A percentile compares a stretch with the other conserved stretches of the same genome.
Conservation (phyloP, 2,329 filamentous ascomycete genomes). For the Ophiostoma tasmaniense region DNA sequence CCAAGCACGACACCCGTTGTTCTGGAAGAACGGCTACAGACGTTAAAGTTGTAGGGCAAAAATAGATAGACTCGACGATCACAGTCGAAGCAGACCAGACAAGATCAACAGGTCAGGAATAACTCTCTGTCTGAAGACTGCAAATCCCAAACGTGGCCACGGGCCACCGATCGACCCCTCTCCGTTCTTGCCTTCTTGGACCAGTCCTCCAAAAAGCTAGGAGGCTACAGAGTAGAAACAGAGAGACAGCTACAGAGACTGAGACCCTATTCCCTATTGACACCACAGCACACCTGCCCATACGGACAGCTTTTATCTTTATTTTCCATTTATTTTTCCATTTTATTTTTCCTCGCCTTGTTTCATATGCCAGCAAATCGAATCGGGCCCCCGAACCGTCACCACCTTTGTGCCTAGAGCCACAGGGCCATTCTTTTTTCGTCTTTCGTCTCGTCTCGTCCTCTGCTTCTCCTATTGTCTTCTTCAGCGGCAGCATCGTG, state of each 20-base stretch:
- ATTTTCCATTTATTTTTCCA: constrained; percentile 4
- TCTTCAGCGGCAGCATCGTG: constrained; percentile 10
- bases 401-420: constrained; percentile 11
- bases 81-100: not conserved
- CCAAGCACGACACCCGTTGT: constrained; percentile 6
- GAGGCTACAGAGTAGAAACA: too few relatives aligned
- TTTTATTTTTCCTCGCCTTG: constrained; percentile 23
- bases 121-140: not conserved
- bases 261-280: not conserved
- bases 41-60: not conserved
- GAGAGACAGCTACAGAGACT: too few relatives aligned
- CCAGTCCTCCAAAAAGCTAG: not conserved
- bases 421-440: not conserved
- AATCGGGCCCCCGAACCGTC: constrained; percentile 14
- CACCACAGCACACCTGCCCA: not conserved
- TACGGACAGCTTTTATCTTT: constrained; percentile 4
- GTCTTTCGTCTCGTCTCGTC: constrained; percentile 1
- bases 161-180: constrained; percentile 28
- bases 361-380: constrained; percentile 30
- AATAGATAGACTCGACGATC: not conserved
- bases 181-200: constrained; percentile 21
- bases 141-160: constrained; percentile 33
- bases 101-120: not conserved
- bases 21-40: constrained; percentile 8
- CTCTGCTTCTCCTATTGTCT: constrained; percentile 16